phyloP scores from a whole-genome alignment of 139 green algal genomes.

The Pycnococcus provasolii region DNA sequence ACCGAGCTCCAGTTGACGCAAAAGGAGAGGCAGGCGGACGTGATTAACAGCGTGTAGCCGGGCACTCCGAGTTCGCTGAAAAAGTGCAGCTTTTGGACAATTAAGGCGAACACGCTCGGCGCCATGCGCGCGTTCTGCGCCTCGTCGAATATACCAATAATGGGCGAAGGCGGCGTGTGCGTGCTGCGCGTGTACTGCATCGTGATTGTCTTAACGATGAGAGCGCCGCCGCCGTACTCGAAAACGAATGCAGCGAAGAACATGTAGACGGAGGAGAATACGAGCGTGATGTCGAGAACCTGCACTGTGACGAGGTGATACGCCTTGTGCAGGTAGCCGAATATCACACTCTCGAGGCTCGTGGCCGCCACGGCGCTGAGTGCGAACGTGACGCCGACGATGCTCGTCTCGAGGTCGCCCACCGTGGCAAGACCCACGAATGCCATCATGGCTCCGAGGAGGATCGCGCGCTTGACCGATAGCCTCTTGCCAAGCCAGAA shows the following conservation, averaged over 20 bases:
- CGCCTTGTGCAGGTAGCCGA: background rate
- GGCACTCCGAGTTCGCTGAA: no score
- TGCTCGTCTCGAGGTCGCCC: background rate
- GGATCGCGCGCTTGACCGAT: background rate
- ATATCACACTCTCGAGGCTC: slow-evolving; percentile 1
- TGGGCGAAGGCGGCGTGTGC: no score
- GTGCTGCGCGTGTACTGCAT: no score
- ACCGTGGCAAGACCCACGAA: background rate
- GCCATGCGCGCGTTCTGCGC: no score
- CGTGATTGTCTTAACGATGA: no score
- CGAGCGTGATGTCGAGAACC: slow-evolving; percentile 7
- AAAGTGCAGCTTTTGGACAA: no score
- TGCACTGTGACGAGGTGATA: background rate
- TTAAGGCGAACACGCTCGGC: no score
- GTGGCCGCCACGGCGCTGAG: background rate
- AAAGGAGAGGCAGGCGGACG: no score
- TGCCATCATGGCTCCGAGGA: background rate
- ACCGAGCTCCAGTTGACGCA: no score
- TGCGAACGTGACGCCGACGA: background rate
- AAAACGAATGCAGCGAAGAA: background rate
- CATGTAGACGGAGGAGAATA: background rate
- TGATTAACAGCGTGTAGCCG: no score
- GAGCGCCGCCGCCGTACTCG: no score
- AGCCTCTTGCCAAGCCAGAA: slow-evolving; percentile 8
- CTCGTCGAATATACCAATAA: no score